phyloP scores from a whole-genome alignment of 1,284 basidiomycete genomes.

The Cystobasidium slooffiae region DNA sequence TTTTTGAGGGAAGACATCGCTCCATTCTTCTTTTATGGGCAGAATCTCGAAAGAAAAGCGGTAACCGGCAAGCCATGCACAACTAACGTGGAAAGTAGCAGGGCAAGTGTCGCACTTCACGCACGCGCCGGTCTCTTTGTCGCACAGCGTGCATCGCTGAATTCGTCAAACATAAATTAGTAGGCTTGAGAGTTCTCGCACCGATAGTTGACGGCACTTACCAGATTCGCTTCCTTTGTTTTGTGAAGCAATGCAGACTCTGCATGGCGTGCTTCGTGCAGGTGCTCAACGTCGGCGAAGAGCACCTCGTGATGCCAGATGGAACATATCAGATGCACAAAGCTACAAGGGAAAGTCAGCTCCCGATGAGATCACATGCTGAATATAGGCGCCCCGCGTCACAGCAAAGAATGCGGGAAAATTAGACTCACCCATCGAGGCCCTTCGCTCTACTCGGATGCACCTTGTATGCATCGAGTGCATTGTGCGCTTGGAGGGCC shows the following conservation, averaged over 20 bases:
- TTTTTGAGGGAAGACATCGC: constrained; percentile 66
- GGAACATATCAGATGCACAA: constrained; percentile 88
- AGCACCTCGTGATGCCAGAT: constrained; percentile 81
- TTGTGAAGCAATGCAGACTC: not conserved
- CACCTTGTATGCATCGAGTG: constrained; percentile 26
- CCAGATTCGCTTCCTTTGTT: too few species aligned
- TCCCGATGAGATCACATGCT: not conserved
- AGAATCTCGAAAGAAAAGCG: constrained; percentile 89
- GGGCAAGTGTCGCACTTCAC: constrained; percentile 81
- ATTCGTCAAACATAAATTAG: not conserved
- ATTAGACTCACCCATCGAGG: too few species aligned
- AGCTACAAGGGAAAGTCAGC: constrained; percentile 64
- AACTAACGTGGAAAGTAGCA: constrained; percentile 81
- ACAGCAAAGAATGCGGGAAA: too few species aligned
- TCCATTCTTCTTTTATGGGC: constrained; percentile 70
- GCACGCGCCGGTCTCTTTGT: constrained; percentile 72
- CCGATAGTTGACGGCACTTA: not conserved
- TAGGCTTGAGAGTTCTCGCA: not conserved
- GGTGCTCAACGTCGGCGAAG: constrained; percentile 62
- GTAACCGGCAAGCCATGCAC: constrained; percentile 81
- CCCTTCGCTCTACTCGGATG: too few species aligned
- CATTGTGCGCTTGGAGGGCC: not conserved
- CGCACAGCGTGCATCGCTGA: constrained; percentile 65
- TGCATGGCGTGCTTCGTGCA: constrained; percentile 59
- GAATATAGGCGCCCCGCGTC: too few species aligned